Percentiles rank a stretch among this genome's conserved stretches.
These are phyloP conservation scores for Boeremia lycopersici DNA, from an alignment of 2,329 filamentous ascomycete genomes.

Conservation along the genomic window DNA sequence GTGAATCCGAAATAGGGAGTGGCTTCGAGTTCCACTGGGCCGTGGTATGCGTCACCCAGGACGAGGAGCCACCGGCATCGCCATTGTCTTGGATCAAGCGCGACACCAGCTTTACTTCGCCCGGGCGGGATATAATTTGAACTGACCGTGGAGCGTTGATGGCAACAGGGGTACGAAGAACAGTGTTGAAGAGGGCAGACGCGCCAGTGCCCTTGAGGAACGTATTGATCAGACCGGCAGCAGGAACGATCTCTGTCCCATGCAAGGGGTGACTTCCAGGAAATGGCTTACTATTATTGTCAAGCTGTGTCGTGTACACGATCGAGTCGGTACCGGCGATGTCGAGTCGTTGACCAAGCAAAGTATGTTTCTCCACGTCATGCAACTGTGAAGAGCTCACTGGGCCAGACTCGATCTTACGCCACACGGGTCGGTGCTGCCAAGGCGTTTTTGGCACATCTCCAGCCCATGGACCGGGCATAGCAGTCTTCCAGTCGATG, in stretches of 20 bases:
- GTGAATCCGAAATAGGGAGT: neutral
- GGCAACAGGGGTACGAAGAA: constrained; percentile 44
- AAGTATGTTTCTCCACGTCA: constrained; percentile 45
- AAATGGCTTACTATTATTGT: constrained; percentile 47
- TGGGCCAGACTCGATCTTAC: constrained; percentile 12
- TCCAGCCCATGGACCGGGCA: constrained; percentile 17
- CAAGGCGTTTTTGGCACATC: constrained; percentile 33
- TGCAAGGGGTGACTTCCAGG: constrained; percentile 48
- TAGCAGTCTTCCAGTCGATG: constrained; percentile 25
- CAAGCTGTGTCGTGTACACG: constrained; percentile 41
- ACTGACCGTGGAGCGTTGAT: constrained; percentile 41
- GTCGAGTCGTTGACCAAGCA: constrained; percentile 41
- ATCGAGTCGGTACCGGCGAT: constrained; percentile 36
- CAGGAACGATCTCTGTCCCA: constrained; percentile 52
- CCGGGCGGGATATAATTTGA: constrained; percentile 35
- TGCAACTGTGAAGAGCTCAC: constrained; percentile 8
- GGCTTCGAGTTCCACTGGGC: constrained; percentile 3
- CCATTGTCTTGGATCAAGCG: constrained; percentile 8
- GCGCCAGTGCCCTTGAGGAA: constrained; percentile 43
- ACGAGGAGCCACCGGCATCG: constrained; percentile 6
- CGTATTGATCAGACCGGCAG: constrained; percentile 50
- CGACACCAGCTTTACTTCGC: constrained; percentile 9
- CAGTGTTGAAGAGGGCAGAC: constrained; percentile 38
- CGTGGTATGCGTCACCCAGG: constrained; percentile 14
- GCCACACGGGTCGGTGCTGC: constrained; percentile 26